Evolutionary conservation across 106 monocot species (phyloP).

Genomic region (Hemerocallis citrina): DNA sequence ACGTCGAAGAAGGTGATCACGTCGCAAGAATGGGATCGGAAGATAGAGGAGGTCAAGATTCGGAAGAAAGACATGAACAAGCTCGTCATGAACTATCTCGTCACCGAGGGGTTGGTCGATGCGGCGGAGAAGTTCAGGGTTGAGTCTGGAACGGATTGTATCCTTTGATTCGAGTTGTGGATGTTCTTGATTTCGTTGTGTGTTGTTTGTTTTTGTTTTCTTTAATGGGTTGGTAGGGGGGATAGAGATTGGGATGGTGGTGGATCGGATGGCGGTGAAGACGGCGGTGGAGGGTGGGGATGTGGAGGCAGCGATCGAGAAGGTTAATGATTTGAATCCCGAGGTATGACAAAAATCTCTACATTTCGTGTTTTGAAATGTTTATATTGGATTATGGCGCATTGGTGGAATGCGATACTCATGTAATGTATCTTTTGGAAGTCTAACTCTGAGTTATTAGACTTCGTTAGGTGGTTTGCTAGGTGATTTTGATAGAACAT

Average conservation of each 20-base stretch:
- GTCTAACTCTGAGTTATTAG: no score
- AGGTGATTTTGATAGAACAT: no score
- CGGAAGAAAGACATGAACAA: constrained; percentile 59
- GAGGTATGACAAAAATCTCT: constrained; percentile 67
- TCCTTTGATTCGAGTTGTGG: constrained; percentile 3
- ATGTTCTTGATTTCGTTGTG: constrained; percentile 4
- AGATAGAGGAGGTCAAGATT: constrained; percentile 38
- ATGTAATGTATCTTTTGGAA: no score
- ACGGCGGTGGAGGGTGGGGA: constrained; percentile 88
- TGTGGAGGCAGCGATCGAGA: constrained; percentile 85
- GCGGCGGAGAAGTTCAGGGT: constrained; percentile 48
- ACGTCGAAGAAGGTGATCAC: constrained; percentile 11
- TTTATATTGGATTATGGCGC: no score
- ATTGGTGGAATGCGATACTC: no score
- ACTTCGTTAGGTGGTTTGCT: no score
- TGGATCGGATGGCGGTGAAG: constrained; percentile 91
- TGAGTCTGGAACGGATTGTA: constrained; percentile 65
- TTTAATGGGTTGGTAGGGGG: constrained; percentile 35
- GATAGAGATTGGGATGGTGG: constrained; percentile 73
- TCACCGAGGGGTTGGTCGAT: constrained; percentile 49
- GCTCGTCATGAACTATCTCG: constrained; percentile 63
- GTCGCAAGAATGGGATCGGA: constrained; percentile 18
- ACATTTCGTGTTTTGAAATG: no score
- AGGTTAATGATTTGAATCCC: constrained; percentile 90
- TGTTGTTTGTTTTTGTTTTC: background rate